Conservation (phyloP, 169 alveolate species). For the Plasmodium sp. region DNA sequence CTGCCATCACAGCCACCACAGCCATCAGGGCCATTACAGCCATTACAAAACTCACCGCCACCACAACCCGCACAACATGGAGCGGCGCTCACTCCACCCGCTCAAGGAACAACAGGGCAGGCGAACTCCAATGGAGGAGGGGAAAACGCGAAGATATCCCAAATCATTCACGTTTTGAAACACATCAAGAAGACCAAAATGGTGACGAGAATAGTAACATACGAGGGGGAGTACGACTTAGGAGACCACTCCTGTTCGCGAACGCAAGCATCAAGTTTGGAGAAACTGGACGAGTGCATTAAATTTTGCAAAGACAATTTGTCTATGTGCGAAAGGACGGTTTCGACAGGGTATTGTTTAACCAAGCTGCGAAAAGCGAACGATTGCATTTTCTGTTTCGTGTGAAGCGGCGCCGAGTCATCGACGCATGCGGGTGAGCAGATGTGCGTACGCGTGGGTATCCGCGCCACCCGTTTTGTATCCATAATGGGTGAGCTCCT, state of each 20-base stretch:
- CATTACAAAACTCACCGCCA: too few relatives aligned
- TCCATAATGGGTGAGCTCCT: background rate
- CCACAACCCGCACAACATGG: too few relatives aligned
- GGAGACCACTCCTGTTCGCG: background rate
- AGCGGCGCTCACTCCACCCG: too few relatives aligned
- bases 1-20: too few relatives aligned
- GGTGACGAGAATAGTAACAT: background rate
- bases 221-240: background rate
- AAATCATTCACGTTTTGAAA: background rate
- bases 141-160: background rate
- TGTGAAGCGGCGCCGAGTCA: background rate
- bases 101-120: background rate
- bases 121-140: background rate
- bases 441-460: background rate
- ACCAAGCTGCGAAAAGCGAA: background rate
- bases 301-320: background rate
- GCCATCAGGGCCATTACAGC: too few relatives aligned
- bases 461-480: background rate
- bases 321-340: background rate
- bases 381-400: conserved; percentile 17
- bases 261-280: background rate
- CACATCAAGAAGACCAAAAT: background rate
- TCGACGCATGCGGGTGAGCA: background rate
- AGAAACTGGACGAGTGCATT: background rate
- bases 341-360: conserved; percentile 15